Evolutionary conservation across 2,329 filamentous ascomycete species (phyloP).

Genomic region (Fusarium drepaniforme): DNA sequence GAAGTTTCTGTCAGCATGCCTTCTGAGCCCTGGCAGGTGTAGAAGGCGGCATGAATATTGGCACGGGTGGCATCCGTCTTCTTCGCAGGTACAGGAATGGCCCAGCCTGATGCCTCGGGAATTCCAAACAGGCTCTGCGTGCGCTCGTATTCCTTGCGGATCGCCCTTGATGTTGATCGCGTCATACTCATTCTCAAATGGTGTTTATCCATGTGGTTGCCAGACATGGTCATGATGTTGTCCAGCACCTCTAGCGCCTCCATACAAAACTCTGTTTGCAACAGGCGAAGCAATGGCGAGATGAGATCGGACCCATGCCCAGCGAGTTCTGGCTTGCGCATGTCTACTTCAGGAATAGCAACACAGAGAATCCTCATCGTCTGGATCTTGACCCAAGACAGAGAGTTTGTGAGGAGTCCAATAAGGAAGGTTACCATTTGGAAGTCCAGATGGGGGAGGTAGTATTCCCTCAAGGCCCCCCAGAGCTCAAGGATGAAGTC

Average conservation of each 20-base stretch:
- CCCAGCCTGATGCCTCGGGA: constrained; percentile 95
- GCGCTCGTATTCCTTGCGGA: constrained; percentile 93
- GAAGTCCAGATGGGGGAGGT: constrained; percentile 86
- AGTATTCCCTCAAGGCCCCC: constrained; percentile 79
- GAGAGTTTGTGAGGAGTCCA: constrained; percentile 89
- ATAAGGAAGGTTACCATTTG: constrained; percentile 90
- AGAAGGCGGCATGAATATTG: constrained; percentile 97
- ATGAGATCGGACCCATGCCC: constrained; percentile 95
- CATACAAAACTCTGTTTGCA: constrained; percentile 95
- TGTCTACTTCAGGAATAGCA: constrained; percentile 90
- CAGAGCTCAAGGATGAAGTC: constrained; percentile 84
- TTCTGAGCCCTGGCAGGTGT: constrained; percentile 84
- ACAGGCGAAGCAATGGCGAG: constrained; percentile 86
- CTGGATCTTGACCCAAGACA: constrained; percentile 91
- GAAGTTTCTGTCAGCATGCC: constrained; percentile 69
- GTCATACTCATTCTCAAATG: constrained; percentile 99
- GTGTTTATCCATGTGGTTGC: constrained; percentile 92
- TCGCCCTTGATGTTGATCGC: constrained; percentile 83
- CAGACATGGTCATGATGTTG: constrained; percentile 94
- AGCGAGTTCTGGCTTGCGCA: constrained; percentile 90
- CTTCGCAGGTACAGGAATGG: constrained; percentile 90
- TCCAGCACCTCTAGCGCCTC: constrained; percentile 93
- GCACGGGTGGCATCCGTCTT: constrained; percentile 88
- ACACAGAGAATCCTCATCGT: constrained; percentile 91
- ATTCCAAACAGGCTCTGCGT: constrained; percentile 97